phyloP scores from a whole-genome alignment of 1,284 basidiomycete species.

The Puccinia hordei region DNA sequence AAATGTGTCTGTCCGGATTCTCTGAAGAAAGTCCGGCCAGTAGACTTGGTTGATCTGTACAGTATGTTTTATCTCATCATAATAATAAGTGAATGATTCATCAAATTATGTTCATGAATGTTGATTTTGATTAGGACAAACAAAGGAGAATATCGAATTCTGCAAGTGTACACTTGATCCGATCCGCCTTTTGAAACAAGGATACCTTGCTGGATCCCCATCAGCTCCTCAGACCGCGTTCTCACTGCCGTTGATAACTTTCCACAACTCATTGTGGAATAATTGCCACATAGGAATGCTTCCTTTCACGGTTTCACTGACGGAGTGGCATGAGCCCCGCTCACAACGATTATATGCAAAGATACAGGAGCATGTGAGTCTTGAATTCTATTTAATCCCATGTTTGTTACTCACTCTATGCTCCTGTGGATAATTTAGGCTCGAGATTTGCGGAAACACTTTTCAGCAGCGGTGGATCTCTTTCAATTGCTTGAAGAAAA shows the following conservation, averaged over 20 bases:
- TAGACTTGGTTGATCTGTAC: too few relatives aligned
- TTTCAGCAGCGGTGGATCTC: neutral
- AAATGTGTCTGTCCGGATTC: too few relatives aligned
- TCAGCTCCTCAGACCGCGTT: neutral
- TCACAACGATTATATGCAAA: neutral
- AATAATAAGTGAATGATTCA: too few relatives aligned
- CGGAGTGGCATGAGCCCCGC: neutral
- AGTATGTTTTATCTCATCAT: too few relatives aligned
- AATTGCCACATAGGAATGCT: conserved; percentile 1
- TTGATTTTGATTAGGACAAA: too few relatives aligned
- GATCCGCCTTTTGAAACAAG: neutral
- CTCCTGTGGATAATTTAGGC: too few relatives aligned
- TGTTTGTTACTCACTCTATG: too few relatives aligned
- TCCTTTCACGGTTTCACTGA: neutral
- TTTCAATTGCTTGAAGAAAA: neutral
- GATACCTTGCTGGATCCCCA: conserved; percentile 25
- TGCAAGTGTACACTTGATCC: conserved; percentile 19
- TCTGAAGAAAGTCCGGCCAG: too few relatives aligned
- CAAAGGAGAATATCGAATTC: too few relatives aligned
- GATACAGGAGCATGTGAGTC: neutral
- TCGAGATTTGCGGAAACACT: neutral
- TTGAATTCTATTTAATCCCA: neutral
- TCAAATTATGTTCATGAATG: too few relatives aligned
- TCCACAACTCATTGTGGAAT: conserved; percentile 31
- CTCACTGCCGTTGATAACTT: neutral